Base-by-base conservation (phyloP, 2,329 filamentous ascomycete genomes). In the Biscogniauxia sp. region DNA sequence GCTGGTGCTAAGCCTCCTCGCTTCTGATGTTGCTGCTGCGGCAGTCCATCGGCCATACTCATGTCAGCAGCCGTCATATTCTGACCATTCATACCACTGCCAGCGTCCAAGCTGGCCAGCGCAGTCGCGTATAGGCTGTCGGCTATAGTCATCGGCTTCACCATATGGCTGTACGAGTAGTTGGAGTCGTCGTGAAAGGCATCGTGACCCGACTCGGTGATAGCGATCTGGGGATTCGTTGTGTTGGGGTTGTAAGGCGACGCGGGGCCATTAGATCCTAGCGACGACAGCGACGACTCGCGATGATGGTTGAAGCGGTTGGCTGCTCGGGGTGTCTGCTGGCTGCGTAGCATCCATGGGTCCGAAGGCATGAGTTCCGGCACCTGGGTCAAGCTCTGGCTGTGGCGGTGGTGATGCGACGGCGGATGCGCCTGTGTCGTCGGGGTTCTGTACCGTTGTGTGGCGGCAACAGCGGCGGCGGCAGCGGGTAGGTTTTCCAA, bases 201-300 rank as follows among this genome's bases (percentile, higher is more conserved):
- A 58, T 86, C 84, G 57, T 75, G 76, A 15, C 70, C 63, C 17
- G 81, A 74, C 64, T 86, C 83, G 53, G 77, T 79, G 15, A 84
- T 74, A 23, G 83, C 82, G 55, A 88, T 84, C 8, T 86, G 83
- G 2, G 85, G 85, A 62, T 86, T 84, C 45, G 83, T 79, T 1
- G 78, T 82, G 68, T 78, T 84, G 60, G 80, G 76, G 49, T 79
- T 81, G 70, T 79, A 88, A 3, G 85, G 85, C 19, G 86, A 88
- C 0, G 81, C 78, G 19, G 85, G 85, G n/a, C 82, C 84, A 41
- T 82, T 79, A 0, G 85, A 88, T 11, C 83, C 84, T 50, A 87
- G 68, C 0, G 86, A 88, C 0, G 85, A 88, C 45, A 86, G 75
- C 6, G 85, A 88, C 1, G 85, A 84, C 64, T 88, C 84, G 66